These are phyloP conservation scores for Cephalotrichum gorgonifer DNA, from an alignment of 2,329 filamentous ascomycete genomes.

Conservation along the genomic window DNA sequence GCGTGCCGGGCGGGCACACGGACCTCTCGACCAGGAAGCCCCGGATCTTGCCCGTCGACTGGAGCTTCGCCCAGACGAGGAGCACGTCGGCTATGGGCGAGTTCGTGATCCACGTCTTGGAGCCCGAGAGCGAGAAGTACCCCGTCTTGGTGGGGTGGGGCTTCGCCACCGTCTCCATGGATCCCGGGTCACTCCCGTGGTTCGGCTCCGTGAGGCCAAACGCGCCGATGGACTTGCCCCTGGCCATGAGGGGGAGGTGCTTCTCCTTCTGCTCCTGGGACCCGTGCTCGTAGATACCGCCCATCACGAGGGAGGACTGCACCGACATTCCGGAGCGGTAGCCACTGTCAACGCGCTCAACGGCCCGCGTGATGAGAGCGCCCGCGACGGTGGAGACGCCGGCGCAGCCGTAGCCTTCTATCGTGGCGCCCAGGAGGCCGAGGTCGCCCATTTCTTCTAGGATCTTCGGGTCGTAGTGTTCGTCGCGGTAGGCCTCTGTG, in stretches of 20 bases:
- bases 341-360: constrained; percentile 83
- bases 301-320: constrained; percentile 88
- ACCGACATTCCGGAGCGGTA: constrained; percentile 92
- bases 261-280: constrained; percentile 80
- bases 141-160: constrained; percentile 77
- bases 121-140: constrained; percentile 66
- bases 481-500: constrained; percentile 71
- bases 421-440: constrained; percentile 77
- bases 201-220: constrained; percentile 91
- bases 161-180: constrained; percentile 77
- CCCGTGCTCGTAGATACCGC: constrained; percentile 80
- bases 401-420: constrained; percentile 80
- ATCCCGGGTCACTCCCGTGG: constrained; percentile 83
- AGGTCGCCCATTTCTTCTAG: constrained; percentile 87
- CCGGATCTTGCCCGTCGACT: constrained; percentile 79
- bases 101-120: constrained; percentile 96
- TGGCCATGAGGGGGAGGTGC: constrained; percentile 70
- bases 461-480: constrained; percentile 77
- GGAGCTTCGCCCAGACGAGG: constrained; percentile 76
- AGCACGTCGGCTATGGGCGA: constrained; percentile 80
- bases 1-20: constrained; percentile 74
- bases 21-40: constrained; percentile 84
- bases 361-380: constrained; percentile 82
- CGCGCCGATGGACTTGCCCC: constrained; percentile 71
- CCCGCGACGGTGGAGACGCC: constrained; percentile 79